Conservation (phyloP, 164 flowering plant species). For the Umbellularia californica region DNA sequence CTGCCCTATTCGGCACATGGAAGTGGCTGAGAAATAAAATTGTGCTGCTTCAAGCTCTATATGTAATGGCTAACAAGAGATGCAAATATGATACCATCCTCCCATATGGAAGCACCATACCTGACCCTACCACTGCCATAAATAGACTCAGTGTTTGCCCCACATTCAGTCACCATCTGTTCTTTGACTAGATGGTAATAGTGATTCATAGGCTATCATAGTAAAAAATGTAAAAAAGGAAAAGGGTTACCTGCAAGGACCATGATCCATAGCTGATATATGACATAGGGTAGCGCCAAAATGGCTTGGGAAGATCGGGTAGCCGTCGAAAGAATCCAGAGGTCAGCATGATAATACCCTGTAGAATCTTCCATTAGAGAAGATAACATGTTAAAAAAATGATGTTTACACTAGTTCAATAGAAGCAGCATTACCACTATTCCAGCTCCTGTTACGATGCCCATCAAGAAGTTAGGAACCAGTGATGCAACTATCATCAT, state of each 20-base stretch:
- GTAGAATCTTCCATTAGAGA: neutral
- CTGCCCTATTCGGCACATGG: too few relatives aligned
- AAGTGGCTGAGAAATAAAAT: too few relatives aligned
- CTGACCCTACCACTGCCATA: too few relatives aligned
- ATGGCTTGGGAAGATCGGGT: conserved; percentile 73
- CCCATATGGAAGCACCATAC: too few relatives aligned
- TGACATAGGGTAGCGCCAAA: conserved; percentile 86
- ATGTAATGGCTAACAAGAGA: too few relatives aligned
- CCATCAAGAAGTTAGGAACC: conserved; percentile 66
- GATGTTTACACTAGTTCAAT: neutral
- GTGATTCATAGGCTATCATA: neutral
- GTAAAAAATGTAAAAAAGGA: neutral
- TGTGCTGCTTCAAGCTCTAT: too few relatives aligned
- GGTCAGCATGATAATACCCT: conserved; percentile 88
- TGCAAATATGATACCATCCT: too few relatives aligned
- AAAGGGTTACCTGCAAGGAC: conserved; percentile 59
- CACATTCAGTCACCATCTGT: neutral
- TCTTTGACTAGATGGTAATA: neutral
- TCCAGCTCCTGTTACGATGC: conserved; percentile 42
- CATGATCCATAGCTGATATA: conserved; percentile 67
- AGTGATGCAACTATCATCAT: conserved; percentile 76
- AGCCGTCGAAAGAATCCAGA: conserved; percentile 74
- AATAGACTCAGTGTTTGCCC: neutral
- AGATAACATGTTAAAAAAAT: neutral
- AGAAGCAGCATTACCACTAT: conserved; percentile 24